Conservation (phyloP, 2,329 filamentous ascomycete species). For the Aphanocladium album region DNA sequence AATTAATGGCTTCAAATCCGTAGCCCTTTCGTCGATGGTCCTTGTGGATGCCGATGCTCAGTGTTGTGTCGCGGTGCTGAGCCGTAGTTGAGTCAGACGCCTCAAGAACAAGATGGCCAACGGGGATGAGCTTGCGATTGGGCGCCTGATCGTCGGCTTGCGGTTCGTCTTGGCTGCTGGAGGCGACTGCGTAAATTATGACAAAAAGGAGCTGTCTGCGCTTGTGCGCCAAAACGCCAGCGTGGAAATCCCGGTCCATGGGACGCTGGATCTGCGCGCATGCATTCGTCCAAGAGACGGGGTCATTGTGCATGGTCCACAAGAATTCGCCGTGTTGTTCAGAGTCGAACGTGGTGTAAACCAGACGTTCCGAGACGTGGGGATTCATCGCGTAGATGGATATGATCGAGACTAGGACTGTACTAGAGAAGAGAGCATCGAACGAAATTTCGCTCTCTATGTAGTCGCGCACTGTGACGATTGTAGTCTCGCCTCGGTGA, state of each 20-base stretch:
- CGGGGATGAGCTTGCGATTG: not conserved
- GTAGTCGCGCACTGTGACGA: too few species aligned
- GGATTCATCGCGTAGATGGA: not conserved
- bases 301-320: not conserved
- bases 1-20: conserved; percentile 38
- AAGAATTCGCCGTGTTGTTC: not conserved
- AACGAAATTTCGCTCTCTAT: too few species aligned
- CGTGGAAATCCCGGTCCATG: not conserved
- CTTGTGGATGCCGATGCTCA: conserved; percentile 32
- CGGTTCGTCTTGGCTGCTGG: not conserved
- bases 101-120: not conserved
- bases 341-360: not conserved
- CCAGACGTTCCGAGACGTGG: not conserved
- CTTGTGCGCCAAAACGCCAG: not conserved
- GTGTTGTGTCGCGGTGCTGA: conserved; percentile 6
- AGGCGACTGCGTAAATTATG: not conserved
- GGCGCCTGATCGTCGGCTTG: not conserved
- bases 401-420: too few species aligned
- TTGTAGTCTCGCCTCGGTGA: too few species aligned
- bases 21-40: conserved; percentile 34
- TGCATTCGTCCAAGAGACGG: not conserved
- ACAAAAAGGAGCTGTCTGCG: not conserved
- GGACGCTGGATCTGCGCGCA: not conserved
- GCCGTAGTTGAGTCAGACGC: not conserved
- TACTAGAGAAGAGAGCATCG: too few species aligned